Conservation (phyloP, 129 eudicot species). For the Kitagawia praeruptora region DNA sequence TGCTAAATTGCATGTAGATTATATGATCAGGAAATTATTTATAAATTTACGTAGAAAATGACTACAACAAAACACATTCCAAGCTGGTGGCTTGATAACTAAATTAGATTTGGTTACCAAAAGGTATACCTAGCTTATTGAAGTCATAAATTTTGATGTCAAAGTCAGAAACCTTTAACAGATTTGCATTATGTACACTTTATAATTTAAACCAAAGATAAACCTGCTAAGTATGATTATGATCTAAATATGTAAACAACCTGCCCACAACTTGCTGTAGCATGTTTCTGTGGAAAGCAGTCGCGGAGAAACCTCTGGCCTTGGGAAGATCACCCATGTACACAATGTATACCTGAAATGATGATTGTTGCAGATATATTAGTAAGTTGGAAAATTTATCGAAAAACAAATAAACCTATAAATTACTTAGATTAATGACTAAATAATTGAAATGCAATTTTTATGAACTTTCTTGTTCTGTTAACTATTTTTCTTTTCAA, state of each 20-base stretch:
- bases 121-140: neutral
- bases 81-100: neutral
- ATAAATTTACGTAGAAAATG: neutral
- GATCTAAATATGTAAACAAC: slow-evolving; percentile 16
- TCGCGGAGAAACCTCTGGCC: slow-evolving; percentile 27
- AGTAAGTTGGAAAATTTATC: neutral
- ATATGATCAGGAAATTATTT: neutral
- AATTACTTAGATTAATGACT: neutral
- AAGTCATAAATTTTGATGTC: neutral
- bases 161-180: neutral
- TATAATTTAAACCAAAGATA: too few relatives aligned
- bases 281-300: slow-evolving; percentile 45
- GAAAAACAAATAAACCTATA: neutral
- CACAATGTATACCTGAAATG: slow-evolving; percentile 57
- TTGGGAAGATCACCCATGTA: slow-evolving; percentile 75
- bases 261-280: slow-evolving; percentile 54
- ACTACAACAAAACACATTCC: neutral
- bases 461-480: neutral
- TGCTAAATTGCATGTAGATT: slow-evolving; percentile 17
- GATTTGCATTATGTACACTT: neutral
- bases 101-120: neutral
- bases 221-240: neutral
- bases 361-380: neutral
- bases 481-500: neutral
- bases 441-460: neutral